phyloP scores from a whole-genome alignment of 441 rosid genomes.

The Bruguiera hainesii region DNA sequence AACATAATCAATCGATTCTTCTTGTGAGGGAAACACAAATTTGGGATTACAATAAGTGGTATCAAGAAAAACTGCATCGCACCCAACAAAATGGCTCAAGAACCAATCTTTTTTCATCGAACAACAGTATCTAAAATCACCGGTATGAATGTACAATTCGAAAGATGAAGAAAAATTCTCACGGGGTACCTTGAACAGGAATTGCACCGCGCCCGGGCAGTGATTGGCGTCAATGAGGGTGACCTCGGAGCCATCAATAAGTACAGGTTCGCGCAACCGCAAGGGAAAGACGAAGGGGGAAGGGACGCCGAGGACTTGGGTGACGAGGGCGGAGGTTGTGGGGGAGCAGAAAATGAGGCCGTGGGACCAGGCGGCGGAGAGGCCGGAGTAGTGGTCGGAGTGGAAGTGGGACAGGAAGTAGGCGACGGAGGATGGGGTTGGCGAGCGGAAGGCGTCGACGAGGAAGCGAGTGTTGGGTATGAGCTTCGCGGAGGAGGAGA shows the following conservation, averaged over 20 bases:
- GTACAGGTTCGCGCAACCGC: slow-evolving; percentile 35
- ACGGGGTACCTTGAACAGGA: slow-evolving; percentile 53
- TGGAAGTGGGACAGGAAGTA: slow-evolving; percentile 94
- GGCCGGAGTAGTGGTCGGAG: slow-evolving; percentile 81
- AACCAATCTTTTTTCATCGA: slow-evolving; percentile 46
- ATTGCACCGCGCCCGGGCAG: slow-evolving; percentile 89
- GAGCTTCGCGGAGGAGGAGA: slow-evolving; percentile 40
- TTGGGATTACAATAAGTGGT: slow-evolving; percentile 86
- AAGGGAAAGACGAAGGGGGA: slow-evolving; percentile 47
- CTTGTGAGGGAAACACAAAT: slow-evolving; percentile 64
- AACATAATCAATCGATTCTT: slow-evolving; percentile 68
- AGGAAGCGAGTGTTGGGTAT: slow-evolving; percentile 74
- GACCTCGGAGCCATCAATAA: slow-evolving; percentile 64
- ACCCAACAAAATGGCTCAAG: slow-evolving; percentile 53
- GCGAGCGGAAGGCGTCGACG: slow-evolving; percentile 68
- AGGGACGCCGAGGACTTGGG: slow-evolving; percentile 44
- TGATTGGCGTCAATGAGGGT: slow-evolving; percentile 71
- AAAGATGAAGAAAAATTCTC: slow-evolving; percentile 17
- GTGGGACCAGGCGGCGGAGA: slow-evolving; percentile 60
- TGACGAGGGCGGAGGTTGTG: slow-evolving; percentile 56
- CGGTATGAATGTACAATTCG: slow-evolving; percentile 73
- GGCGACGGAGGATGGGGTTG: slow-evolving; percentile 41
- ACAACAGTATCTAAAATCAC: slow-evolving; percentile 64
- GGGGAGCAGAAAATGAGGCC: slow-evolving; percentile 78
- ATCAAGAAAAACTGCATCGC: slow-evolving; percentile 71